A percentile compares a stretch with the other conserved stretches of the same genome.
Evolutionary conservation across 2,329 filamentous ascomycete genomes (phyloP).

Genomic region (Metarhizium rileyi): DNA sequence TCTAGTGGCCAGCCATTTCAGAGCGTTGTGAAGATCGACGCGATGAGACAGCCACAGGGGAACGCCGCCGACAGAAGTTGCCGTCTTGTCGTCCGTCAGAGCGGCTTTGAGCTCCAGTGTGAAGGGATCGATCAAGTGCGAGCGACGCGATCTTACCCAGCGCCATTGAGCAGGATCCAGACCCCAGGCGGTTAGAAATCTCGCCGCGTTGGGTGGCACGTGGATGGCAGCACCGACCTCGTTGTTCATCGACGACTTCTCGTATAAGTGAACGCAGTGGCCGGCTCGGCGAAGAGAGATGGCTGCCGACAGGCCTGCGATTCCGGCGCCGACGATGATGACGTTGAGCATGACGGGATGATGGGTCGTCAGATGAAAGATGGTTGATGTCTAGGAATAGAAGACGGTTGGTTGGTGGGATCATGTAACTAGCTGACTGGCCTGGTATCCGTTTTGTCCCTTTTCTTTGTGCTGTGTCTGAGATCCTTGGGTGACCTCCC

Average conservation of each 20-base stretch:
- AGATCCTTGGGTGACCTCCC: too few species aligned
- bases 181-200: conserved; percentile 26
- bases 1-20: conserved; percentile 24
- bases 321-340: conserved; percentile 26
- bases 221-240: conserved; percentile 30
- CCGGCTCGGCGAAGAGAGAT: conserved; percentile 24
- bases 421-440: too few species aligned
- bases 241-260: conserved; percentile 25
- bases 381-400: not conserved
- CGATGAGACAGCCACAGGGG: conserved; percentile 28
- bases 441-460: too few species aligned
- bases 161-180: conserved; percentile 19
- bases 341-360: conserved; percentile 14
- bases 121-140: conserved; percentile 15
- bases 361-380: not conserved
- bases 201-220: conserved; percentile 27
- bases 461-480: too few species aligned
- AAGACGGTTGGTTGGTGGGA: too few species aligned
- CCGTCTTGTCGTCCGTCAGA: conserved; percentile 9
- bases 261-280: conserved; percentile 25
- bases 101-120: conserved; percentile 14
- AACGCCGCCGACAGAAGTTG: conserved; percentile 16
- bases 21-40: conserved; percentile 28
- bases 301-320: conserved; percentile 25
- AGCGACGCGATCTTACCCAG: conserved; percentile 16